phyloP scores from a whole-genome alignment of 768 basidiomycete genomes.

The Vararia minispora region DNA sequence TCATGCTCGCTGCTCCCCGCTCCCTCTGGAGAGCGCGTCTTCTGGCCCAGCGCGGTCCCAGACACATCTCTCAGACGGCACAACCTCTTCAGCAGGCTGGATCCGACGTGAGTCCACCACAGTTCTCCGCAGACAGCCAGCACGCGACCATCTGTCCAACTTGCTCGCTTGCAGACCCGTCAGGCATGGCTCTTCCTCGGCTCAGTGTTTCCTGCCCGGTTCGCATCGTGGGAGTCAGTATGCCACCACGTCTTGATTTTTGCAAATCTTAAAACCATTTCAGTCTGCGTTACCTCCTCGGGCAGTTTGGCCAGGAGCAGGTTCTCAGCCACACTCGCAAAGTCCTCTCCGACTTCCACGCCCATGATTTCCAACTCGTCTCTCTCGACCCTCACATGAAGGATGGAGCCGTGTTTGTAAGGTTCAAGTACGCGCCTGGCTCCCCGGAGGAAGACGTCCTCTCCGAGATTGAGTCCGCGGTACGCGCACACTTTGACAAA shows the following conservation, averaged over 20 bases:
- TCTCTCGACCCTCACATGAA: slow-evolving; percentile 57
- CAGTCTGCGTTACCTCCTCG: slow-evolving; percentile 57
- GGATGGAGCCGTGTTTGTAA: slow-evolving; percentile 81
- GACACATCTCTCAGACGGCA: too few relatives aligned
- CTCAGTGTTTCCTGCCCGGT: slow-evolving; percentile 65
- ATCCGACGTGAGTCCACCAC: too few relatives aligned
- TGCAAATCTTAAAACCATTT: not conserved
- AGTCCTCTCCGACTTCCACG: slow-evolving; percentile 39
- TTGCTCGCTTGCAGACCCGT: slow-evolving; percentile 15
- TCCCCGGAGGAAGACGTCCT: slow-evolving; percentile 22
- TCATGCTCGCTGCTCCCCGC: too few relatives aligned
- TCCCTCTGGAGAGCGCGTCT: too few relatives aligned
- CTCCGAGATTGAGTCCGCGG: slow-evolving; percentile 34
- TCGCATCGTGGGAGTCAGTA: slow-evolving; percentile 66
- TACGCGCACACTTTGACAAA: slow-evolving; percentile 36
- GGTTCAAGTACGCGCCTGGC: slow-evolving; percentile 43
- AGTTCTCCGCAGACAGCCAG: too few relatives aligned
- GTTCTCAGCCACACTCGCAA: slow-evolving; percentile 36
- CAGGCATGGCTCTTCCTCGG: slow-evolving; percentile 64
- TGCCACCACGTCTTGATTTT: slow-evolving; percentile 2
- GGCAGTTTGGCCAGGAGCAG: slow-evolving; percentile 45
- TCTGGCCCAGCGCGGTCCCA: too few relatives aligned
- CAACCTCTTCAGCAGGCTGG: too few relatives aligned
- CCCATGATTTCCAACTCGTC: slow-evolving; percentile 49
- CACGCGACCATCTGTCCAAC: too few relatives aligned